Conservation (phyloP, 1,284 basidiomycete species). For the Melampsora americana region DNA sequence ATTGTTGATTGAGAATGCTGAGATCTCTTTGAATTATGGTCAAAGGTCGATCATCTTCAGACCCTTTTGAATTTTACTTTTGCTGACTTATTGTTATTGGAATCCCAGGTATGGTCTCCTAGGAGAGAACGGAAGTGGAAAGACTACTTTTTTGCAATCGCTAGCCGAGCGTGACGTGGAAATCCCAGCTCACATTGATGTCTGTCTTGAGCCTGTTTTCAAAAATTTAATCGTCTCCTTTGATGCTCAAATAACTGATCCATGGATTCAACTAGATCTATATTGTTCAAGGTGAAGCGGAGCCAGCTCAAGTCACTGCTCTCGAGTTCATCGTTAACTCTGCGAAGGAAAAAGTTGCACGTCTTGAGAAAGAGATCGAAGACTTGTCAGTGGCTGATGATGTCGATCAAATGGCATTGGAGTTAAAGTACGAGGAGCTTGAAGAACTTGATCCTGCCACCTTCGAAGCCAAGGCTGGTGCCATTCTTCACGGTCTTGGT, state of each 20-base stretch:
- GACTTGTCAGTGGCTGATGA: slow-evolving; percentile 84
- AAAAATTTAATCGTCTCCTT: not conserved
- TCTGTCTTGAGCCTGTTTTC: slow-evolving; percentile 46
- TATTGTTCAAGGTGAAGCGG: slow-evolving; percentile 90
- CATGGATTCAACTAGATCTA: slow-evolving; percentile 64
- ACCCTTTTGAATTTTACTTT: not conserved
- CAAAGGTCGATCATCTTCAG: slow-evolving; percentile 62
- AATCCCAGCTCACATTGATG: slow-evolving; percentile 89
- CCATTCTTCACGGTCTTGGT: slow-evolving; percentile 93
- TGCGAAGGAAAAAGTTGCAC: slow-evolving; percentile 90
- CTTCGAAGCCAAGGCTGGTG: slow-evolving; percentile 92
- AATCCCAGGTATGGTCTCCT: slow-evolving; percentile 71
- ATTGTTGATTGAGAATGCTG: slow-evolving; percentile 82
- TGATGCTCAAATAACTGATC: not conserved
- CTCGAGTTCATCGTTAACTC: slow-evolving; percentile 92
- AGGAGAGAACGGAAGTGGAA: slow-evolving; percentile 96
- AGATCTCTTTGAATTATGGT: slow-evolving; percentile 91
- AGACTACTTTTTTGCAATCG: slow-evolving; percentile 68
- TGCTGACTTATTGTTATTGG: not conserved
- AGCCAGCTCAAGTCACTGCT: slow-evolving; percentile 92
- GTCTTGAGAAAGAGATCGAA: slow-evolving; percentile 89
- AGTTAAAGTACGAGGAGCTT: slow-evolving; percentile 88
- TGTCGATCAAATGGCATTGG: slow-evolving; percentile 81
- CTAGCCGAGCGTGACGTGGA: slow-evolving; percentile 89
- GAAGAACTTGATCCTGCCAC: slow-evolving; percentile 94